Conservation (phyloP, 2,329 filamentous ascomycete genomes). For the Nannizziopsis arthrosporioides region DNA sequence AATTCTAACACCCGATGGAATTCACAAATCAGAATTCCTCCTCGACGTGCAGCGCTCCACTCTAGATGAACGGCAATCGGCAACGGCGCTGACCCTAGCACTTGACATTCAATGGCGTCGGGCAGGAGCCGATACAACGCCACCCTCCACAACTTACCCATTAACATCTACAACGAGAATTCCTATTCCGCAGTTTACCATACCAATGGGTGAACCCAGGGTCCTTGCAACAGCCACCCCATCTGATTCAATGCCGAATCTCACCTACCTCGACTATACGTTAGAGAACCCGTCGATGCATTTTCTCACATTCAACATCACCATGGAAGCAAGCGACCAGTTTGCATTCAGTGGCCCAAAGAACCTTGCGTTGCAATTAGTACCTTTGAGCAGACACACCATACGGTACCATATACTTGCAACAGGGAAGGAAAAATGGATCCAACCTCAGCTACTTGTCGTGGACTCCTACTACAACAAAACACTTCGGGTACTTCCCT, state of each 20-base stretch:
- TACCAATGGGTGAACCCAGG: slow-evolving; percentile 75
- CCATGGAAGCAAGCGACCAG: slow-evolving; percentile 82
- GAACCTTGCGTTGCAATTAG: slow-evolving; percentile 62
- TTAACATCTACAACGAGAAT: slow-evolving; percentile 55
- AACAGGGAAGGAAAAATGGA: slow-evolving; percentile 51
- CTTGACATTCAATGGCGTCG: slow-evolving; percentile 71
- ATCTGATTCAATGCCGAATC: slow-evolving; percentile 22
- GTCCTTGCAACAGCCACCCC: slow-evolving; percentile 49
- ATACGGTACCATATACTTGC: slow-evolving; percentile 67
- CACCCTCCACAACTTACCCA: slow-evolving; percentile 12
- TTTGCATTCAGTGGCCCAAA: slow-evolving; percentile 92
- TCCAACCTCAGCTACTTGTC: slow-evolving; percentile 62
- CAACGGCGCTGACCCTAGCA: slow-evolving; percentile 58
- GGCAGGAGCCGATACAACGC: slow-evolving; percentile 21
- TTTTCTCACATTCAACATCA: slow-evolving; percentile 82
- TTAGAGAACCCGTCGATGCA: slow-evolving; percentile 92
- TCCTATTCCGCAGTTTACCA: slow-evolving; percentile 64
- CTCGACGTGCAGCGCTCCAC: slow-evolving; percentile 63
- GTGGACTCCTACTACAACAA: slow-evolving; percentile 91
- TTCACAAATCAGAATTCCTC: slow-evolving; percentile 61
- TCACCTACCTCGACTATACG: slow-evolving; percentile 49
- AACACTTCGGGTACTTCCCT: slow-evolving; percentile 66
- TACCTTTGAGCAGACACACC: slow-evolving; percentile 65
- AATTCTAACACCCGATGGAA: slow-evolving; percentile 52
- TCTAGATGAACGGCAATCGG: slow-evolving; percentile 67